Base-by-base conservation (phyloP, 2,329 filamentous ascomycete genomes). In the Xylaria sp. region DNA sequence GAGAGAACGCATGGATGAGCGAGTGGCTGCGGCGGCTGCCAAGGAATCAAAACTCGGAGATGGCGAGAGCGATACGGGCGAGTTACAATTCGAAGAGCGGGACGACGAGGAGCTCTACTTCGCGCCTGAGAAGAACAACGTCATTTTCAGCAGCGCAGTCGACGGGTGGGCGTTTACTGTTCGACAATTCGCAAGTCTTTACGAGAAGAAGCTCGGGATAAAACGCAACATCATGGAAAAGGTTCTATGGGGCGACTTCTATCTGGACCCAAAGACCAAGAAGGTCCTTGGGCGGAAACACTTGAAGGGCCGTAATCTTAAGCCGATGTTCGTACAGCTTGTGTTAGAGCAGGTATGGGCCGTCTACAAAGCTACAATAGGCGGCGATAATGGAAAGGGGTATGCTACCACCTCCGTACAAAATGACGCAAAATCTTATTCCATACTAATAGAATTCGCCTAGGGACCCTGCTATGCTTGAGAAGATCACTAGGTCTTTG, bases 161-260 rank as follows among this genome's bases (percentile, higher is more conserved):
- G 95, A 99, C 74, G 95, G 95, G n/a, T 99, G 95, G 95, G 95
- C 95, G 2, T 99, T 99, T 72, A 99, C 95, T 0, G 89, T 97
- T 52, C 87, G 93, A 53, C 95, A 99, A 72, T 99, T 99, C 75
- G 94, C 95, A 17, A 87, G 87, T 38, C 81, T 98, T 28, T 99
- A 98, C 74, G 94, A 98, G 78, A 96, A 94, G 82, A 99, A 99
- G 77, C 85, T 99, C 6, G 94, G 95, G 14, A 96, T 98, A 77
- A 98, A 97, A 78, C 86, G 94, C 49, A 88, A 87, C 25, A 79
- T 92, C 0, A 85, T 99, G 74, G 94, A 99, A 77, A 97, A 95
- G 74, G 92, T 97, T 0, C 83, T 99, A 0, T 99, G 95, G 95
- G 95, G 95, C 47, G 94, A 93, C 75, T 99, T 92, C 76, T 99